phyloP scores from a whole-genome alignment of 352 stramenopile genomes.

The Pythium chondricola region DNA sequence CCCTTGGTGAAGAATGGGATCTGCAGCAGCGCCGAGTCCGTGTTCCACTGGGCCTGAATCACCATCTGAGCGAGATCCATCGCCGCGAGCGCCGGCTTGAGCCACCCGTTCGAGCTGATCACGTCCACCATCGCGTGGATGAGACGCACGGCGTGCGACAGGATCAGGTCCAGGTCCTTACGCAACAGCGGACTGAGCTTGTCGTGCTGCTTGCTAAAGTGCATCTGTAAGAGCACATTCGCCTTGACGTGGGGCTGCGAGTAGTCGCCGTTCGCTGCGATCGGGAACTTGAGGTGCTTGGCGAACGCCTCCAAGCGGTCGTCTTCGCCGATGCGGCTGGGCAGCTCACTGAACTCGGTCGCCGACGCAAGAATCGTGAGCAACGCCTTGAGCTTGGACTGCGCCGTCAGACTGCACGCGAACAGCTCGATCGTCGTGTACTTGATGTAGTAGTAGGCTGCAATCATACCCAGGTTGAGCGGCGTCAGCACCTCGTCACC shows the following conservation, averaged over 20 bases:
- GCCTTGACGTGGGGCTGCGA: slow-evolving; percentile 94
- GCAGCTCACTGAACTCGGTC: slow-evolving; percentile 94
- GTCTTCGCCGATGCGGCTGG: slow-evolving; percentile 92
- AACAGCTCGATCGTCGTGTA: slow-evolving; percentile 99
- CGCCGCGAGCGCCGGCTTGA: slow-evolving; percentile 96
- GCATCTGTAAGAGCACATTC: slow-evolving; percentile 95
- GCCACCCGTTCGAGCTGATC: slow-evolving; percentile 97
- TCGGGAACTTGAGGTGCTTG: slow-evolving; percentile 91
- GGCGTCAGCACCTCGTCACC: slow-evolving; percentile 89
- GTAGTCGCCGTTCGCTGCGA: slow-evolving; percentile 85
- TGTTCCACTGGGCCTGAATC: slow-evolving; percentile 97
- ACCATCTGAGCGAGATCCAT: slow-evolving; percentile 99
- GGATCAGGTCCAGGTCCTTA: slow-evolving; percentile 88
- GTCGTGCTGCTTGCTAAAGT: slow-evolving; percentile 93
- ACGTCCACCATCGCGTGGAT: slow-evolving; percentile 99
- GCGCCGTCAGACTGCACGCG: slow-evolving; percentile 93
- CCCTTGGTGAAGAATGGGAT: slow-evolving; percentile 96
- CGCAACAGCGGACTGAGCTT: slow-evolving; percentile 89
- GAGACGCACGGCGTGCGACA: slow-evolving; percentile 90
- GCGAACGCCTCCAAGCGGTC: slow-evolving; percentile 91
- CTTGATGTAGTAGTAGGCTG: slow-evolving; percentile 99
- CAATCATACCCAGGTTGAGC: slow-evolving; percentile 99
- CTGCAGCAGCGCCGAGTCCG: slow-evolving; percentile 93
- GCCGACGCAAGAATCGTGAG: slow-evolving; percentile 96
- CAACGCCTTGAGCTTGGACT: slow-evolving; percentile 96